Percentiles rank a stretch among this genome's conserved stretches.
phyloP scores from a whole-genome alignment of 2,329 filamentous ascomycete species.

The Fusarium hainanense region DNA sequence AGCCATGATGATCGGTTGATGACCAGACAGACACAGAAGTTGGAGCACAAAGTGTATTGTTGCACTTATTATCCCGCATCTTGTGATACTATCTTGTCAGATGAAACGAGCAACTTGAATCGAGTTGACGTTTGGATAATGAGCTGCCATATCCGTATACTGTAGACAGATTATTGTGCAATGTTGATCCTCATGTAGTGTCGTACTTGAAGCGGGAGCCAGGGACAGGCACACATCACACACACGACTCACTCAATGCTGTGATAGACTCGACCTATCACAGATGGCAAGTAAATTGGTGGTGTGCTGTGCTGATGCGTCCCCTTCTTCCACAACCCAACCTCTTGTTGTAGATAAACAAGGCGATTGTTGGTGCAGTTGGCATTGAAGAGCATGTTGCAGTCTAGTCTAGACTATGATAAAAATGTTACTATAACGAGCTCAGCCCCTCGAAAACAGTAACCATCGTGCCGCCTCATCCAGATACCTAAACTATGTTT shows the following conservation, averaged over 20 bases:
- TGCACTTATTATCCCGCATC: not conserved
- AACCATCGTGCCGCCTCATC: not conserved
- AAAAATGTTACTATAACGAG: slow-evolving; percentile 1
- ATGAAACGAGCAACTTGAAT: not conserved
- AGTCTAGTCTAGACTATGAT: not conserved
- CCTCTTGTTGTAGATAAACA: slow-evolving; percentile 2
- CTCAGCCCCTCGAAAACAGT: slow-evolving; percentile 1
- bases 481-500: not conserved
- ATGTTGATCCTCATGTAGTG: not conserved
- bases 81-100: not conserved
- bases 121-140: not conserved
- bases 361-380: not conserved
- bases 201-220: not conserved
- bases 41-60: slow-evolving; percentile 2
- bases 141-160: not conserved
- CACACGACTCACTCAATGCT: slow-evolving; percentile 3
- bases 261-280: not conserved
- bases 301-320: slow-evolving; percentile 5
- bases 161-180: not conserved
- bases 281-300: not conserved
- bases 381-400: not conserved
- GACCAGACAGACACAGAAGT: not conserved
- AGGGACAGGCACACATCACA: not conserved
- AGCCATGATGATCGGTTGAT: slow-evolving; percentile 17
- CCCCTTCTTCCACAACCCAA: not conserved